Base-by-base conservation (phyloP, 2,329 filamentous ascomycete species). In the Calonectria ilicicola region DNA sequence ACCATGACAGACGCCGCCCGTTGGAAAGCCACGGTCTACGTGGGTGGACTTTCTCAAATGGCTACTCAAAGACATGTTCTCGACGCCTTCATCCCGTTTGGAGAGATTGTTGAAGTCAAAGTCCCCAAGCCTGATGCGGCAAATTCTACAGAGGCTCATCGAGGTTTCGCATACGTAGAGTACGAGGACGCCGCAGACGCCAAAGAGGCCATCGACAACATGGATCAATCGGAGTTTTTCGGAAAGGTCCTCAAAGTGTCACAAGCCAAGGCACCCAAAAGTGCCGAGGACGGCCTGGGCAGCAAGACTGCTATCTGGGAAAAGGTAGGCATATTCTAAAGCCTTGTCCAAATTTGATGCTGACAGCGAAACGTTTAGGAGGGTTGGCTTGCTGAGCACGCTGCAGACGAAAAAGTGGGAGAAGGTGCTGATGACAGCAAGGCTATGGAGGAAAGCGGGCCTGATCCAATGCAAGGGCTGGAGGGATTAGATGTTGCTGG, bases 221-320 rank as follows among this genome's bases (percentile, higher is more conserved):
- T 99, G 96, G 95, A 99, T 82, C 95, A 98, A 83, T 94, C 96
- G 73, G 96, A 98, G 85, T 90, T 99, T 56, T 98, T 96, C 82
- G 97, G 97, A 14, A 91, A 95, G 72, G 93, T 97, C 17, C 93
- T 99, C 83, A 98, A 96, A 83, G 96, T 98, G 65, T 96, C 95
- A 53, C 91, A 93, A 68, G 97, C 97, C 51, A 99, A 98, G 84
- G 92, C 95, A 38, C 95, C 97, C 74, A 98, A 98, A 87, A 95
- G 95, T 79, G 91, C 92, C 63, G 94, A 94, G 66, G 95, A 98
- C 82, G 95, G 96, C 0, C 84, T 99, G 53, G 96, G 96, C 27
- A 98, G 95, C 86, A 97, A 95, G 85, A 98, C 93, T 53, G 97
- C 97, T 35, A 89, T 99, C 60, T 99, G 97, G 97, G 95, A 98